These are phyloP conservation scores for Omphalotus guepiniiformis DNA, from an alignment of 768 basidiomycete genomes.

Conservation along the genomic window DNA sequence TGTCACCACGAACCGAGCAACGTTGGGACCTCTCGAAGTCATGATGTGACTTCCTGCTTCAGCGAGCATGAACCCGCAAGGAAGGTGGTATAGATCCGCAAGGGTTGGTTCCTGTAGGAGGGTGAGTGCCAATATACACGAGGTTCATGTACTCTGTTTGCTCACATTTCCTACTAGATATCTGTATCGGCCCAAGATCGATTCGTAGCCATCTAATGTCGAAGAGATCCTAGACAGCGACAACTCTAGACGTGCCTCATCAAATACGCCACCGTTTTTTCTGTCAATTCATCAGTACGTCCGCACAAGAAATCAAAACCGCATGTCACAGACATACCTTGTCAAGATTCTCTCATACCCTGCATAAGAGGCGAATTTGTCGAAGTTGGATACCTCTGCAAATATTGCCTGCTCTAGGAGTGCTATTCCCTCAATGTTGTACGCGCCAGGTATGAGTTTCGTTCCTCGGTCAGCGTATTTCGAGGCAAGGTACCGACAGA, in stretches of 20 bases:
- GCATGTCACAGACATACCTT: conserved; percentile 31
- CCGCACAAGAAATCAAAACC: neutral
- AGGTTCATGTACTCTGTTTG: neutral
- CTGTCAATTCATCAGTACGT: conserved; percentile 8
- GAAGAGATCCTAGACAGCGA: conserved; percentile 26
- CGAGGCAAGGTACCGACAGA: conserved; percentile 51
- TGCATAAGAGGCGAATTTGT: conserved; percentile 38
- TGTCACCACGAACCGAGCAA: conserved; percentile 4
- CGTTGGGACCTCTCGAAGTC: conserved; percentile 1
- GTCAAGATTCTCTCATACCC: conserved; percentile 49
- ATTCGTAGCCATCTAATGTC: conserved; percentile 52
- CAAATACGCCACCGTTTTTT: conserved; percentile 20
- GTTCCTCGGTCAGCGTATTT: conserved; percentile 53
- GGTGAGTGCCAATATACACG: neutral
- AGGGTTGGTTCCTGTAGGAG: conserved; percentile 30
- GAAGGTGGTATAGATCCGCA: conserved; percentile 48
- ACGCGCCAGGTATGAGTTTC: conserved; percentile 39
- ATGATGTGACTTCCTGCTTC: conserved; percentile 14
- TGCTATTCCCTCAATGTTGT: conserved; percentile 30
- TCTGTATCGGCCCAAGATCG: conserved; percentile 50
- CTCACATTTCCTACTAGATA: conserved; percentile 53
- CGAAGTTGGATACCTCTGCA: conserved; percentile 51
- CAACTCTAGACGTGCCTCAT: conserved; percentile 25
- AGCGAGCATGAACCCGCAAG: conserved; percentile 26
- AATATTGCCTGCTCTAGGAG: conserved; percentile 51